phyloP scores from a whole-genome alignment of 116 monocot species.

The Dioscorea cayenensis region DNA sequence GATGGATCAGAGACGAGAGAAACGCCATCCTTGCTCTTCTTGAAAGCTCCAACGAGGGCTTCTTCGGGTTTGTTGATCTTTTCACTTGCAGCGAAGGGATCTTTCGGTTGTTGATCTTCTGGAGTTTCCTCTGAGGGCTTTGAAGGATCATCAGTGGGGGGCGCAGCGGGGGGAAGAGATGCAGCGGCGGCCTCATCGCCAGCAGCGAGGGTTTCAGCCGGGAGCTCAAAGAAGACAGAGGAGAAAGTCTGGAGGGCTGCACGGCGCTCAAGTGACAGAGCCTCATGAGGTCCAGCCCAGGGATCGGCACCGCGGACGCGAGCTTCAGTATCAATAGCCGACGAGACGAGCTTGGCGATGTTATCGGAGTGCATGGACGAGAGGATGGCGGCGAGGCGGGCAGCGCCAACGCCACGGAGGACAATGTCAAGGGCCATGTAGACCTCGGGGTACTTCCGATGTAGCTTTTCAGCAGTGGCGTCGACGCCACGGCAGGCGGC shows the following conservation, averaged over 20 bases:
- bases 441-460: slow-evolving; percentile 87
- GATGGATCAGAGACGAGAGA: slow-evolving; percentile 40
- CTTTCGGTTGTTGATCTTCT: slow-evolving; percentile 44
- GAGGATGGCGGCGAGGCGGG: slow-evolving; percentile 75
- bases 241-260: slow-evolving; percentile 46
- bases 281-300: slow-evolving; percentile 56
- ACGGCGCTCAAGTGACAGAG: slow-evolving; percentile 40
- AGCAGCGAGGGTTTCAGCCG: slow-evolving; percentile 54
- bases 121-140: neutral
- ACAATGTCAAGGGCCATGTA: slow-evolving; percentile 98
- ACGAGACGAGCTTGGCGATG: slow-evolving; percentile 81
- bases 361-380: slow-evolving; percentile 84
- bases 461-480: slow-evolving; percentile 89
- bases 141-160: neutral
- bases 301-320: slow-evolving; percentile 71
- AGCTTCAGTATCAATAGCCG: slow-evolving; percentile 69
- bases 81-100: slow-evolving; percentile 95
- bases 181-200: slow-evolving; percentile 54
- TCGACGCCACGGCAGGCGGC: slow-evolving; percentile 97
- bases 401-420: slow-evolving; percentile 76
- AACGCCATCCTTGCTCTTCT: slow-evolving; percentile 53
- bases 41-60: slow-evolving; percentile 72
- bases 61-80: slow-evolving; percentile 82
- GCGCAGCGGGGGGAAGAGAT: slow-evolving; percentile 25
- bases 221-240: slow-evolving; percentile 66